Conservation (phyloP, 768 basidiomycete genomes). For the Lentinula guzmanii region DNA sequence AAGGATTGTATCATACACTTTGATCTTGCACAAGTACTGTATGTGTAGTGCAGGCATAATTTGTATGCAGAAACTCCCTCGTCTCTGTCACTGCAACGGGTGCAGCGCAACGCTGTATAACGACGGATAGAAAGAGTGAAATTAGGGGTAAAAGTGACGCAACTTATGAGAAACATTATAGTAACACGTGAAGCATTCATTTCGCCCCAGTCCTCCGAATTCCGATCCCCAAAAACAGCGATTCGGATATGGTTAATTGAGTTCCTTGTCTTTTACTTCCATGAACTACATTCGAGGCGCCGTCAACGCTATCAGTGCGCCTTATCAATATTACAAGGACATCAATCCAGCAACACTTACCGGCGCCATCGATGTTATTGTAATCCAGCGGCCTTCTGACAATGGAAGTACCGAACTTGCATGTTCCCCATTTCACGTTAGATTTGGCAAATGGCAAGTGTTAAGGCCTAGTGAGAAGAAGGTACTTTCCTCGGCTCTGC, state of each 20-base stretch:
- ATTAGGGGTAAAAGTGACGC: too few species aligned
- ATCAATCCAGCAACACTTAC: constrained; percentile 97
- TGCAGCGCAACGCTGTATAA: too few species aligned
- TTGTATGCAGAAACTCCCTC: too few species aligned
- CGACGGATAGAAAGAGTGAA: too few species aligned
- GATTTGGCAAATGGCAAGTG: constrained; percentile 97
- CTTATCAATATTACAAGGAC: constrained; percentile 88
- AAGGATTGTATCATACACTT: too few species aligned
- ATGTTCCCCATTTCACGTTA: constrained; percentile 95
- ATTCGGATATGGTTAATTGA: neutral
- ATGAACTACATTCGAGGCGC: constrained; percentile 92
- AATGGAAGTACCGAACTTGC: constrained; percentile 64
- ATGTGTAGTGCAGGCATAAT: too few species aligned
- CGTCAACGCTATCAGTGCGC: constrained; percentile 77
- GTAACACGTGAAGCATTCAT: neutral
- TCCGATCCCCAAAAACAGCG: neutral
- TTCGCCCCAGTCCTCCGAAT: neutral
- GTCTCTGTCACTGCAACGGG: too few species aligned
- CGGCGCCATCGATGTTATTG: constrained; percentile 98
- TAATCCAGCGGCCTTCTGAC: constrained; percentile 70
- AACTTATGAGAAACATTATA: neutral
- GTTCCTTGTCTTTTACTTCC: neutral
- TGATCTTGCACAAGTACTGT: too few species aligned
- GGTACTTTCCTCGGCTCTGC: constrained; percentile 29
- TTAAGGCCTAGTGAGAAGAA: constrained; percentile 91